These are phyloP conservation scores for Pseudocercospora fuligena DNA, from an alignment of 2,329 filamentous ascomycete species.

Conservation along the genomic window DNA sequence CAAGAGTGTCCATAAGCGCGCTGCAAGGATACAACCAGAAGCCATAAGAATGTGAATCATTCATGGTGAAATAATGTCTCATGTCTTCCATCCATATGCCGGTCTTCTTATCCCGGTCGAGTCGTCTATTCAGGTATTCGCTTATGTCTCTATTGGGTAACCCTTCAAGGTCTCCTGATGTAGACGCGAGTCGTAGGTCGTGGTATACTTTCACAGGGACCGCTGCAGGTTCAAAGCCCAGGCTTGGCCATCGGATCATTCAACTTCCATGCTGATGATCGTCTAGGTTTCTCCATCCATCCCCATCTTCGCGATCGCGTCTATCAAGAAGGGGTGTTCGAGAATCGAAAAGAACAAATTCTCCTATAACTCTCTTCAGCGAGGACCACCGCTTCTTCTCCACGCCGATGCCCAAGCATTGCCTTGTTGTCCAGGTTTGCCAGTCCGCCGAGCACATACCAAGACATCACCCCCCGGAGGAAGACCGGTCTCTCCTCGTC, in stretches of 20 bases:
- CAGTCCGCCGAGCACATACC: background rate
- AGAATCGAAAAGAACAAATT: background rate
- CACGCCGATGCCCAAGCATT: background rate
- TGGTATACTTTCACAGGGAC: background rate
- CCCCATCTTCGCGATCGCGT: background rate
- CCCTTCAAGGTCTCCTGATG: background rate
- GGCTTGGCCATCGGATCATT: no score
- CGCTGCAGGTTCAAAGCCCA: background rate
- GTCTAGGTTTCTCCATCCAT: background rate
- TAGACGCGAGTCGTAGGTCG: background rate
- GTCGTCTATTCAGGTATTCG: constrained; percentile 3
- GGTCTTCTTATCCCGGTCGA: background rate
- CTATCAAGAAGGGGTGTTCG: background rate
- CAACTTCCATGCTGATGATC: constrained; percentile 7
- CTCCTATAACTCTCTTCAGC: background rate
- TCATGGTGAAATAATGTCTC: background rate
- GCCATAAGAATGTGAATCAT: background rate
- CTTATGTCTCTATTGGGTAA: background rate
- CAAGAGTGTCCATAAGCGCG: no score
- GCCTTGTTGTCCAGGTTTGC: background rate
- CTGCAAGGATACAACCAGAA: no score
- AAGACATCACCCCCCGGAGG: background rate
- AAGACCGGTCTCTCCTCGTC: background rate
- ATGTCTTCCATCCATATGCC: background rate
- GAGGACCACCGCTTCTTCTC: no score